phyloP scores from a whole-genome alignment of 306 rosid species.

The Cyamopsis tetragonoloba region DNA sequence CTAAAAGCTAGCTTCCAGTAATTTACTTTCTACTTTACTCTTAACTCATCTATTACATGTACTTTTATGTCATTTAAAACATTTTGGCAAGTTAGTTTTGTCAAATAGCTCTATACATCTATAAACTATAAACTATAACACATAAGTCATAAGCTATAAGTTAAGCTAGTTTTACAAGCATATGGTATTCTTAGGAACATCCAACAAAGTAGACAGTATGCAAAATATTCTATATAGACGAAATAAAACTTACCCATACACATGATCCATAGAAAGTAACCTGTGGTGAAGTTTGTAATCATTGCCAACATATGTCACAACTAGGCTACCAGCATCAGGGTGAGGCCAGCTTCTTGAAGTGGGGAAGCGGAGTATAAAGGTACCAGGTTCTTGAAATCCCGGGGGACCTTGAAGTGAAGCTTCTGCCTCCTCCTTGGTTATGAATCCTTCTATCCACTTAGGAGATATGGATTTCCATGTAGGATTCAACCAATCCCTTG shows the following conservation, averaged over 20 bases:
- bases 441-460: conserved; percentile 94
- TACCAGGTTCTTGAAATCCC: conserved; percentile 88
- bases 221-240: neutral
- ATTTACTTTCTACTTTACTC: too few species aligned
- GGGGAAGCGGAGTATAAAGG: conserved; percentile 88
- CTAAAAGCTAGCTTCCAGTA: too few species aligned
- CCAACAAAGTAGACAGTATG: neutral
- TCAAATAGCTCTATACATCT: too few species aligned
- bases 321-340: conserved; percentile 89
- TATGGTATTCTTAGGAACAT: neutral
- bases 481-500: conserved; percentile 65
- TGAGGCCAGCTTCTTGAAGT: conserved; percentile 99
- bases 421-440: conserved; percentile 94
- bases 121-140: too few species aligned
- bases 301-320: conserved; percentile 71
- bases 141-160: too few species aligned
- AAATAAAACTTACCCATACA: conserved; percentile 48
- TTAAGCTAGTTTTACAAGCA: too few species aligned
- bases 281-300: conserved; percentile 69
- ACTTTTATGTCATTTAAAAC: too few species aligned
- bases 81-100: too few species aligned
- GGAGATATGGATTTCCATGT: conserved; percentile 84
- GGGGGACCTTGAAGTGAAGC: conserved; percentile 75
- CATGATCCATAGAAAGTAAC: conserved; percentile 61
- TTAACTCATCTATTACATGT: too few species aligned